Conservation (phyloP, 306 rosid genomes). For the Leucaena leucocephala region DNA sequence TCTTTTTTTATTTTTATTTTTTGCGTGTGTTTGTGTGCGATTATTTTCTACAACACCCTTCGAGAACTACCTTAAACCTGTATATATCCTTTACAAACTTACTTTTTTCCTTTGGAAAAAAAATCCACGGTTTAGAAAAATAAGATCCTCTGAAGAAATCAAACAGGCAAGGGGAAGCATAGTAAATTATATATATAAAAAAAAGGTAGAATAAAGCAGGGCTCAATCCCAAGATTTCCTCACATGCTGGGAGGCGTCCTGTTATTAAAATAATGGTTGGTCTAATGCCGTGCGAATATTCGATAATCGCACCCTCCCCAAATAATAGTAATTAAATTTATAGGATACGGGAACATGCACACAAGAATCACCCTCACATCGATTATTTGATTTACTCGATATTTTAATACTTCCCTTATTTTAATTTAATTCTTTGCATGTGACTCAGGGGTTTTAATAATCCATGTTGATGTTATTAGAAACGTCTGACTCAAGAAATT, state of each 20-base stretch:
- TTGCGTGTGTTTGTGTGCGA: not conserved
- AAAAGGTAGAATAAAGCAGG: not conserved
- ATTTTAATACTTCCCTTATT: slow-evolving; percentile 17
- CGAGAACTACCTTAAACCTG: not conserved
- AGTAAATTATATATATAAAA: not conserved
- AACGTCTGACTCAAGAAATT: slow-evolving; percentile 24
- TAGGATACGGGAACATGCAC: slow-evolving; percentile 31
- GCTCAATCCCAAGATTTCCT: slow-evolving; percentile 52
- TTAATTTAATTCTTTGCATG: slow-evolving; percentile 44
- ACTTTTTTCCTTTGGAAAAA: not conserved
- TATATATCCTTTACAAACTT: not conserved
- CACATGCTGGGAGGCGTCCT: slow-evolving; percentile 45
- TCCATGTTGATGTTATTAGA: slow-evolving; percentile 33
- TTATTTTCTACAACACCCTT: not conserved
- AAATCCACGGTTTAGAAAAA: not conserved
- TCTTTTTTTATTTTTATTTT: not conserved
- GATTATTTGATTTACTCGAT: slow-evolving; percentile 48
- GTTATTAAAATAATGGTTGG: slow-evolving; percentile 30
- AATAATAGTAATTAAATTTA: slow-evolving; percentile 18
- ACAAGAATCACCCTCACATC: slow-evolving; percentile 40
- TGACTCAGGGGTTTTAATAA: slow-evolving; percentile 42
- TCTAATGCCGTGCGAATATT: slow-evolving; percentile 74
- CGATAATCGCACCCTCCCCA: slow-evolving; percentile 47
- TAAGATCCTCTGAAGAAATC: not conserved
- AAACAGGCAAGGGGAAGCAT: not conserved